phyloP scores from a whole-genome alignment of 1,284 basidiomycete species.

The Paramarasmius palmivorus region DNA sequence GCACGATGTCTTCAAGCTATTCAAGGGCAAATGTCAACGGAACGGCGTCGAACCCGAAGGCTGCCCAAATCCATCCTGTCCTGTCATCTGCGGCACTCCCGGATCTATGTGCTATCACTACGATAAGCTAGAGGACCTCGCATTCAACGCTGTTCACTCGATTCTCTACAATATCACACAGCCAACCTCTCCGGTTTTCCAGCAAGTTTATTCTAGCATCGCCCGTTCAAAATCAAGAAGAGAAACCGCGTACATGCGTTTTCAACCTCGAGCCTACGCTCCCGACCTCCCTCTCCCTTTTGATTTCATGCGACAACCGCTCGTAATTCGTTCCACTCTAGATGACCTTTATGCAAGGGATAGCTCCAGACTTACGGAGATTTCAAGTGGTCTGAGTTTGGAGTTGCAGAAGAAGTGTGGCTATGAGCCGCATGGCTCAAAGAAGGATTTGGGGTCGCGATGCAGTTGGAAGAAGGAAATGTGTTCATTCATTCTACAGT shows the following conservation, averaged over 20 bases:
- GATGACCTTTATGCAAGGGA: background rate
- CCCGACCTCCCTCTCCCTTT: background rate
- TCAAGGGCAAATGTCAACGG: slow-evolving; percentile 73
- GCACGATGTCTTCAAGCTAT: slow-evolving; percentile 62
- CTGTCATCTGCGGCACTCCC: slow-evolving; percentile 76
- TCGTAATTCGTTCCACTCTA: slow-evolving; percentile 8
- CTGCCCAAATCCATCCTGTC: slow-evolving; percentile 77
- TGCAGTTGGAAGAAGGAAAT: slow-evolving; percentile 65
- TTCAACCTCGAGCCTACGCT: background rate
- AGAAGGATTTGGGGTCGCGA: slow-evolving; percentile 17
- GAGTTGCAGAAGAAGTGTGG: background rate
- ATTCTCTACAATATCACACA: slow-evolving; percentile 35
- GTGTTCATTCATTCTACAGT: slow-evolving; percentile 62
- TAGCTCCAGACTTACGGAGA: background rate
- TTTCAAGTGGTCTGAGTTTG: background rate
- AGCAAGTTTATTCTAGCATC: slow-evolving; percentile 40
- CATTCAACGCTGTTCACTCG: slow-evolving; percentile 43
- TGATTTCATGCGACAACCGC: slow-evolving; percentile 2
- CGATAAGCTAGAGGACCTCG: slow-evolving; percentile 46
- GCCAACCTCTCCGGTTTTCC: slow-evolving; percentile 40
- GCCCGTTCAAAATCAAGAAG: slow-evolving; percentile 21
- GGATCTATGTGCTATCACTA: slow-evolving; percentile 75
- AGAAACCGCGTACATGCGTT: slow-evolving; percentile 6
- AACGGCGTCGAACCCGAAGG: slow-evolving; percentile 60
- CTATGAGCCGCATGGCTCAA: slow-evolving; percentile 32